Percentiles rank a stretch among this genome's conserved stretches.
Evolutionary conservation across 2,329 filamentous ascomycete genomes (phyloP).

Genomic region (Phialophora verrucosa): DNA sequence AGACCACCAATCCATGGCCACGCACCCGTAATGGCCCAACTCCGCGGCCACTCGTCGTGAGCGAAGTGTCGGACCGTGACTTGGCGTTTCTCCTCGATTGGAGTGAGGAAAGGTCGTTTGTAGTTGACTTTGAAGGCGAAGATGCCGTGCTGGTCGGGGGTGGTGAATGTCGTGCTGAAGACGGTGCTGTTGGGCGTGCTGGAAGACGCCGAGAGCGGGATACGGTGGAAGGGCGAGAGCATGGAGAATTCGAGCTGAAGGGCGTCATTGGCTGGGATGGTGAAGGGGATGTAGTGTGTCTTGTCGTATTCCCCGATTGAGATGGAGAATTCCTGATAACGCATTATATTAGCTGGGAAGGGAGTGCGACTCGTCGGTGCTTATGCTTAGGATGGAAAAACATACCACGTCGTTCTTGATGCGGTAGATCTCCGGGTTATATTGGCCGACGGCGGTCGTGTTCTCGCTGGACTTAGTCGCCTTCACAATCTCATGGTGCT

Average conservation of each 20-base stretch:
- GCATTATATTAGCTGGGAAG: conserved; percentile 27
- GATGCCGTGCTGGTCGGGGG: conserved; percentile 97
- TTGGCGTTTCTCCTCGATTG: conserved; percentile 90
- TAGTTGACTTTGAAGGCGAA: conserved; percentile 99
- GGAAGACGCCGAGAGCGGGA: conserved; percentile 67
- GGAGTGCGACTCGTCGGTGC: no score
- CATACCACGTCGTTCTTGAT: conserved; percentile 96
- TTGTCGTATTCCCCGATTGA: conserved; percentile 84
- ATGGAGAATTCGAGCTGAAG: conserved; percentile 97
- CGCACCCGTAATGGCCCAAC: conserved; percentile 84
- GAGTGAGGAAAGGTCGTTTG: conserved; percentile 89
- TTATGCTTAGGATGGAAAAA: conserved; percentile 43
- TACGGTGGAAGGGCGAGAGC: conserved; percentile 95
- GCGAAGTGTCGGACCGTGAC: conserved; percentile 96
- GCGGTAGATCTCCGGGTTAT: conserved; percentile 87
- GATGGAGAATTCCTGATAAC: conserved; percentile 75
- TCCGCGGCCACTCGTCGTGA: conserved; percentile 94
- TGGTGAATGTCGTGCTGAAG: conserved; percentile 76
- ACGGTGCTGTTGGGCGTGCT: conserved; percentile 71
- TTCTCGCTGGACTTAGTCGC: conserved; percentile 61
- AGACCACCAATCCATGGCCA: conserved; percentile 96
- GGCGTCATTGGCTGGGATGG: conserved; percentile 69
- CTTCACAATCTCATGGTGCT: conserved; percentile 67
- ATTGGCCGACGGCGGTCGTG: conserved; percentile 50
- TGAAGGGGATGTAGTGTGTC: conserved; percentile 77